These are phyloP conservation scores for Nicotiana undulata DNA, from an alignment of 257 asterid genomes.

Conservation along the genomic window DNA sequence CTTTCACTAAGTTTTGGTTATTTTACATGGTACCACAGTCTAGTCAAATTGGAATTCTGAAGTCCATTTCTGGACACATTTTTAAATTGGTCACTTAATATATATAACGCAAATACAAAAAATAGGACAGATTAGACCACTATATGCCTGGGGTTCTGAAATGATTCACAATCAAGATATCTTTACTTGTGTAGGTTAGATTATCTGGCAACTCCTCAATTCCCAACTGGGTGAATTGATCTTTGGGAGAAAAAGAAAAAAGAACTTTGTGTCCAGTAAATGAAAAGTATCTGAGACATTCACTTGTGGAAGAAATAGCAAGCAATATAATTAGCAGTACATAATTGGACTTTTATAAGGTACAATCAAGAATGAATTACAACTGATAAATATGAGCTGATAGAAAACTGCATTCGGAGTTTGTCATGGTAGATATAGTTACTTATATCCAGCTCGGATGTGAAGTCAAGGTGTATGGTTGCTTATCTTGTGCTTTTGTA, in stretches of 20 bases:
- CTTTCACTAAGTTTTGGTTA: neutral
- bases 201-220: neutral
- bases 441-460: neutral
- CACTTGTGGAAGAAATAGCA: neutral
- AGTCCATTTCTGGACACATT: neutral
- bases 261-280: neutral
- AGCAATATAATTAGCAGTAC: neutral
- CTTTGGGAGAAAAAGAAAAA: neutral
- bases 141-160: neutral
- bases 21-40: neutral
- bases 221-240: neutral
- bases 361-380: neutral
- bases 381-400: neutral
- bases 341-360: neutral
- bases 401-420: neutral
- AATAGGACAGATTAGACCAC: neutral
- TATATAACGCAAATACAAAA: neutral
- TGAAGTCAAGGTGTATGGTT: neutral
- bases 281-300: neutral
- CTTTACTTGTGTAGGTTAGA: neutral
- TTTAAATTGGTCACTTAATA: neutral
- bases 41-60: neutral
- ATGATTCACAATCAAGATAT: neutral
- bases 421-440: neutral
- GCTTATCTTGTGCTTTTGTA: constrained; percentile 44